phyloP scores from a whole-genome alignment of 2,329 filamentous ascomycete species.

The Ceratocystis huliohia region DNA sequence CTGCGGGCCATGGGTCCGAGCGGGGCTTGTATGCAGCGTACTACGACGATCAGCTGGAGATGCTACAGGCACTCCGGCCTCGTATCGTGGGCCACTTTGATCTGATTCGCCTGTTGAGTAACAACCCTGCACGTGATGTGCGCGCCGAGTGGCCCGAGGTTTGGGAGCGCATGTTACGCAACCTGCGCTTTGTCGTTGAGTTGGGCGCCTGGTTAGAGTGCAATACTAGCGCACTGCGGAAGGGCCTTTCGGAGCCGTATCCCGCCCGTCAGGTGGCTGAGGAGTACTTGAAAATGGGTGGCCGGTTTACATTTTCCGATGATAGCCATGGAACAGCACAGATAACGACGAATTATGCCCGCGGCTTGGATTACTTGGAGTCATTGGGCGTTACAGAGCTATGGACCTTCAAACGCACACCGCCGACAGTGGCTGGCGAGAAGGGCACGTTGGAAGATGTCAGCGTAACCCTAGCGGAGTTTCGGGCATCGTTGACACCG shows the following conservation, averaged over 20 bases:
- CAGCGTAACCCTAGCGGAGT: slow-evolving; percentile 33
- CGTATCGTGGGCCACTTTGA: slow-evolving; percentile 88
- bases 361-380: slow-evolving; percentile 57
- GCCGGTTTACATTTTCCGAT: slow-evolving; percentile 81
- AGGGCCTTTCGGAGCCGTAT: slow-evolving; percentile 85
- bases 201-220: slow-evolving; percentile 81
- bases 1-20: slow-evolving; percentile 40
- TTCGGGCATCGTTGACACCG: slow-evolving; percentile 27
- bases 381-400: slow-evolving; percentile 51
- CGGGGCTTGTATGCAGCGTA: slow-evolving; percentile 68
- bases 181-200: slow-evolving; percentile 54
- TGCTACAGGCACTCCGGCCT: slow-evolving; percentile 60
- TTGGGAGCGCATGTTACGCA: slow-evolving; percentile 62
- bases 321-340: slow-evolving; percentile 86
- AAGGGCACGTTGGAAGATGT: slow-evolving; percentile 33
- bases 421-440: slow-evolving; percentile 23
- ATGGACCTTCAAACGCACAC: slow-evolving; percentile 40
- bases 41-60: slow-evolving; percentile 74
- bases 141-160: slow-evolving; percentile 43
- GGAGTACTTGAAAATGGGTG: slow-evolving; percentile 57
- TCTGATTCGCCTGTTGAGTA: slow-evolving; percentile 68
- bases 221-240: slow-evolving; percentile 76
- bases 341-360: slow-evolving; percentile 70
- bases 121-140: slow-evolving; percentile 51
- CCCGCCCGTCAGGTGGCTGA: slow-evolving; percentile 66